These are phyloP conservation scores for Starmerella roubikii DNA, from an alignment of 805 yeast genomes.

Conservation along the genomic window DNA sequence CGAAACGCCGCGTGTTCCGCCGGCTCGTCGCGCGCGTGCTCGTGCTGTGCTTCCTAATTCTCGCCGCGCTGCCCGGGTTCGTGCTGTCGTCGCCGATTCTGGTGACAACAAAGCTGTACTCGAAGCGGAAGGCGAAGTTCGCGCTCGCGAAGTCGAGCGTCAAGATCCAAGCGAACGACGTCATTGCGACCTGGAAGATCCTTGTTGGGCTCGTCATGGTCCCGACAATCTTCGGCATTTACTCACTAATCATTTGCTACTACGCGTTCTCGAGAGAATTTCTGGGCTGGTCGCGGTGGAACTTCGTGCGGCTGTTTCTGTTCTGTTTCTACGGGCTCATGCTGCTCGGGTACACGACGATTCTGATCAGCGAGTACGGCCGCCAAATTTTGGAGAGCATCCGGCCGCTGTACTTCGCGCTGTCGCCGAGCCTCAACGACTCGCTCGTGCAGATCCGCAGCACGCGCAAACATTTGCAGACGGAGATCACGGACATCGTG, in stretches of 20 bases:
- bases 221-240: constrained; percentile 69
- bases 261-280: constrained; percentile 25
- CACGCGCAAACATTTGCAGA: constrained; percentile 48
- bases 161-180: constrained; percentile 83
- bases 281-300: constrained; percentile 18
- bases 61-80: constrained; percentile 69
- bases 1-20: constrained; percentile 38
- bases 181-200: constrained; percentile 94
- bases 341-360: constrained; percentile 70
- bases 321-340: constrained; percentile 15
- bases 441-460: constrained; percentile 41
- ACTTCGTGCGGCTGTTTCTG: constrained; percentile 2
- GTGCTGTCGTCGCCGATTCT: constrained; percentile 81
- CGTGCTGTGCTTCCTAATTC: constrained; percentile 37
- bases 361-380: constrained; percentile 85
- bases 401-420: constrained; percentile 54
- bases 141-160: constrained; percentile 83
- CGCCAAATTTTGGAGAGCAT: constrained; percentile 74
- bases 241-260: constrained; percentile 41
- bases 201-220: constrained; percentile 79
- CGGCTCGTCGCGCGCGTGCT: constrained; percentile 36
- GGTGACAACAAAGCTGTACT: constrained; percentile 57
- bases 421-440: constrained; percentile 27
- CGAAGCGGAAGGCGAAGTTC: constrained; percentile 54
- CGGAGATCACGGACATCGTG: constrained; percentile 63